A percentile compares a stretch with the other conserved stretches of the same genome.
Conservation (phyloP, 768 basidiomycete species). For the Leccinellum rugosiceps region DNA sequence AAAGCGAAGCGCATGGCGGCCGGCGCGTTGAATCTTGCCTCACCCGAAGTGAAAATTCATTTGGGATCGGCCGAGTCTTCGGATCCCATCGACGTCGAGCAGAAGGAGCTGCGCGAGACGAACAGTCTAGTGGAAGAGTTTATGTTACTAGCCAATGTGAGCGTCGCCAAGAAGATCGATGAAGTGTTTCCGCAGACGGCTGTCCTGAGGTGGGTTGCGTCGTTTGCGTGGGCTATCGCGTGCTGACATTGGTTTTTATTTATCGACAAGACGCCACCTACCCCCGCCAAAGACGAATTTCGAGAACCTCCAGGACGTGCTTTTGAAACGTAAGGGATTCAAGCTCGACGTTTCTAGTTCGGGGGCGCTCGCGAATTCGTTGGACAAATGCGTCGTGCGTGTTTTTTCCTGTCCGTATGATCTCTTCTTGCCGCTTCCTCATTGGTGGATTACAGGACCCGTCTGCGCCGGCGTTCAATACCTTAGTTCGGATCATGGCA, state of each 20-base stretch:
- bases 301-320: constrained; percentile 90
- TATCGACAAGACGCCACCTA: constrained; percentile 23
- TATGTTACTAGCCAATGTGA: no score
- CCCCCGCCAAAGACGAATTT: constrained; percentile 93
- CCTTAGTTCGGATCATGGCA: constrained; percentile 77
- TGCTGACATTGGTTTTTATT: not conserved
- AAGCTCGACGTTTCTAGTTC: constrained; percentile 88
- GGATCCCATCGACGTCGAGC: constrained; percentile 35
- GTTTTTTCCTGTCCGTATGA: not conserved
- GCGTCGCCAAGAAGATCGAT: no score
- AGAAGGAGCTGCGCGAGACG: no score
- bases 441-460: constrained; percentile 57
- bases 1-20: constrained; percentile 86
- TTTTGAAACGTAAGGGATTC: constrained; percentile 81
- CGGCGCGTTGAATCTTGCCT: constrained; percentile 94
- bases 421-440: not conserved
- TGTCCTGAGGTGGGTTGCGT: no score
- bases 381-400: constrained; percentile 84
- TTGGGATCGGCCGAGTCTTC: constrained; percentile 90
- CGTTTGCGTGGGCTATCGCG: constrained; percentile 12
- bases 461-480: constrained; percentile 87
- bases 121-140: no score
- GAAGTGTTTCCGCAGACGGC: no score
- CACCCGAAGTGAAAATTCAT: constrained; percentile 97
- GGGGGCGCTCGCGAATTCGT: constrained; percentile 79